Conservation (phyloP, 352 stramenopile species). For the Pythium grandisporangium region DNA sequence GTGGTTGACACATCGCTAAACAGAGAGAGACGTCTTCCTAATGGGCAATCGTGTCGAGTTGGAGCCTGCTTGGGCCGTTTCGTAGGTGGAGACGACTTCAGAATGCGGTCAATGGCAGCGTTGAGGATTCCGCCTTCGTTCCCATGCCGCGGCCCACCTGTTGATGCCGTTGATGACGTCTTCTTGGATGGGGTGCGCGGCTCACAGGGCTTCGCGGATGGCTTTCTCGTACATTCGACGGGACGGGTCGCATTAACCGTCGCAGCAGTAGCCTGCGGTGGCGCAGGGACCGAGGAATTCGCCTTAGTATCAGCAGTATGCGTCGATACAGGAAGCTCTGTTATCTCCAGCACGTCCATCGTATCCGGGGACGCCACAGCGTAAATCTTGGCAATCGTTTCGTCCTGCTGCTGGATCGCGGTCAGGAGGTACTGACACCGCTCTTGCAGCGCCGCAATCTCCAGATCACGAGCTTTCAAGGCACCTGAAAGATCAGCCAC, state of each 20-base stretch:
- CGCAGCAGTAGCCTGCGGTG: too few species aligned
- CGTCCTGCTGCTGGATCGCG: constrained; percentile 68
- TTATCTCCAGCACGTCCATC: constrained; percentile 4
- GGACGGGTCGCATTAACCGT: too few species aligned
- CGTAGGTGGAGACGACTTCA: constrained; percentile 15
- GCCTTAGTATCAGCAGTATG: constrained; percentile 1
- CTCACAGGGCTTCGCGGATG: too few species aligned
- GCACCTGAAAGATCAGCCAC: constrained; percentile 60
- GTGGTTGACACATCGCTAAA: constrained; percentile 13
- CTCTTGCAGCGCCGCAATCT: constrained; percentile 53
- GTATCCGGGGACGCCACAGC: constrained; percentile 13
- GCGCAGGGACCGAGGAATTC: too few species aligned
- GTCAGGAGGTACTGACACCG: constrained; percentile 48
- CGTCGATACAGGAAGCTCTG: neutral
- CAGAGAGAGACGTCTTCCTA: too few species aligned
- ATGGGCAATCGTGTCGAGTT: too few species aligned
- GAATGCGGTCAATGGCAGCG: constrained; percentile 34
- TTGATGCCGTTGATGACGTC: too few species aligned
- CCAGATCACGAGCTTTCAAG: constrained; percentile 63
- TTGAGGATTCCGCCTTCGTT: constrained; percentile 6
- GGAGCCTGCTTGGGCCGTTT: too few species aligned
- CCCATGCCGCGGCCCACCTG: too few species aligned
- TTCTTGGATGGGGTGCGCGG: too few species aligned
- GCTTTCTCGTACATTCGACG: too few species aligned
- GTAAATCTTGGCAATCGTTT: constrained; percentile 76